Base-by-base conservation (phyloP, 495 filamentous ascomycete genomes). In the Trichoderma parareesei region DNA sequence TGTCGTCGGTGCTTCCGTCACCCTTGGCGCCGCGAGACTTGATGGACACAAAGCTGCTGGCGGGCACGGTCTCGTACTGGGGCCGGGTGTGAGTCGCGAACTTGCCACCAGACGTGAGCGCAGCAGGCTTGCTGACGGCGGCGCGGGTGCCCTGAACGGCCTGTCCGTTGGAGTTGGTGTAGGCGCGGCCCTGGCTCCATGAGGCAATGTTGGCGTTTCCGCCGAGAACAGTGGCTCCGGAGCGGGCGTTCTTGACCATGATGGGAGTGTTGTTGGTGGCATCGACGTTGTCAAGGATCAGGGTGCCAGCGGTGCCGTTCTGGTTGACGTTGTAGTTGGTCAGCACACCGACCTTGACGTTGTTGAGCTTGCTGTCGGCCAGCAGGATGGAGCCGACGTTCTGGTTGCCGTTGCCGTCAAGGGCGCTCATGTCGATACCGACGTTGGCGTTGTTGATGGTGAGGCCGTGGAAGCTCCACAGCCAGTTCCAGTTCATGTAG, bases 401-500 rank as follows among this genome's bases (percentile, higher is more conserved):
- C 75, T 90, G 89, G 70, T 79, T 71, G 2, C 76, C 69, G n/a
- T 73, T 78, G 41, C 84, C 83, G 44, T 41, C 40, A 41, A 41
- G 6, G 64, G 84, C 86, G 35, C 89, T 84, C 85, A 97, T 91
- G 72, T 96, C 90, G 64, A 97, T 82, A 60, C 89, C 91, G 67
- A 93, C 77, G 11, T 79, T 76, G 75, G 91, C 93, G 76, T 91
- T 88, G 74, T 90, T 89, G 80, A 98, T 90, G 14, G 78, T 82
- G 55, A 97, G 70, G 20, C 85, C 89, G 73, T 95, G 92, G 78
- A 94, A 85, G 63, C 85, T 88, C 89, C 92, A 98, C 9, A 88
- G 84, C 93, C 92, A 96, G 76, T 92, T 89, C 92, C 91, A 96
- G 81, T 93, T 93, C 89, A 92, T 90, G 78, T 84, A 94, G 65